phyloP scores from a whole-genome alignment of 345 rosid species.

The Eutrema yunnanense region DNA sequence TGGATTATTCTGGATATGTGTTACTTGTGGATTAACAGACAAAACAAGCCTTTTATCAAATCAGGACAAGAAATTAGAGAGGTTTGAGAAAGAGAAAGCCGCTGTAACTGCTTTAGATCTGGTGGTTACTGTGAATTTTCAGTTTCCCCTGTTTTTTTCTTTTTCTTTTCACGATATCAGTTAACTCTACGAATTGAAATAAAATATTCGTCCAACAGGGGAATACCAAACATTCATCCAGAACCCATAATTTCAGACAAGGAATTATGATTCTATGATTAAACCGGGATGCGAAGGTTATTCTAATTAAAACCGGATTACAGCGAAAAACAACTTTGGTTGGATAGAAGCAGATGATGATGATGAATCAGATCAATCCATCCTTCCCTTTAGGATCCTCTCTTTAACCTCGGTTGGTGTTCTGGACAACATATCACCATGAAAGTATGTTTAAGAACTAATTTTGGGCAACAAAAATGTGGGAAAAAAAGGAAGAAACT shows the following conservation, averaged over 20 bases:
- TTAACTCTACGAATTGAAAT: conserved; percentile 11
- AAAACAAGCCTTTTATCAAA: neutral
- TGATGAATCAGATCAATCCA: conserved; percentile 49
- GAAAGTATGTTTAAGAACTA: neutral
- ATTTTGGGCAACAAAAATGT: neutral
- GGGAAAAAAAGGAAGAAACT: neutral
- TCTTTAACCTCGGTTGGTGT: conserved; percentile 83
- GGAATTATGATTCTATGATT: neutral
- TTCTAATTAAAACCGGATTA: conserved; percentile 14
- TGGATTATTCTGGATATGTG: neutral
- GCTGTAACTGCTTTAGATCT: conserved; percentile 20
- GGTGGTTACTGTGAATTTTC: conserved; percentile 2
- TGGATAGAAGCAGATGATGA: neutral
- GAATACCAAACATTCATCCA: conserved; percentile 5
- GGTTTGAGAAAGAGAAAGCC: neutral
- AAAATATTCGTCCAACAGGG: neutral
- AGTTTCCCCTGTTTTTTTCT: neutral
- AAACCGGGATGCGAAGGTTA: conserved; percentile 5
- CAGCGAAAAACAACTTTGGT: neutral
- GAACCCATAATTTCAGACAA: conserved; percentile 1
- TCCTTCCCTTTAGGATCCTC: conserved; percentile 91
- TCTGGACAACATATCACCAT: conserved; percentile 36
- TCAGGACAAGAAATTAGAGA: neutral
- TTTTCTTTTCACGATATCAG: neutral
- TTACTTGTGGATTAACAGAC: neutral